Conservation (phyloP, 2,329 filamentous ascomycete genomes). For the Meredithiella fracta region DNA sequence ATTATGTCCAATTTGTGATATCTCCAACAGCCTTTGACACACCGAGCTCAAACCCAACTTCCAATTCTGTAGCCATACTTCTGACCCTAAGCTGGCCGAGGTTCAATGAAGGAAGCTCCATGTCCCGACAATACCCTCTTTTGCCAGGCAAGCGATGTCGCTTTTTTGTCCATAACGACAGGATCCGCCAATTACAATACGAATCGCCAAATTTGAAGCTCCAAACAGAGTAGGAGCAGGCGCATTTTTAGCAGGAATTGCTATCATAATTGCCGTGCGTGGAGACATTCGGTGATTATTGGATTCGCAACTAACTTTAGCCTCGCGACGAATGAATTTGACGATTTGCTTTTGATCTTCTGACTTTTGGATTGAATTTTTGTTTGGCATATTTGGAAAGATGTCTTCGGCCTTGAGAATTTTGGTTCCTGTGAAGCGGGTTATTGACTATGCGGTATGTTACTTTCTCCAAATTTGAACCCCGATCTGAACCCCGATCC, state of each 20-base stretch:
- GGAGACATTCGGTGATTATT: too few species aligned
- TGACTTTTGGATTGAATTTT: neutral
- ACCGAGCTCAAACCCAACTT: neutral
- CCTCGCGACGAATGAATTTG: neutral
- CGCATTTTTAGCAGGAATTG: neutral
- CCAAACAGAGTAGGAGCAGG: neutral
- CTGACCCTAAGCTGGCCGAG: constrained; percentile 7
- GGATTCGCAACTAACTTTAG: neutral
- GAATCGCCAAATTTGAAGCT: constrained; percentile 1
- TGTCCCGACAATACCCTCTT: constrained; percentile 9
- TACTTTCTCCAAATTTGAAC: neutral
- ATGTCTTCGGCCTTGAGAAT: constrained; percentile 52
- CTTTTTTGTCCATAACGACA: constrained; percentile 13
- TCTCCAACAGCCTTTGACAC: too few species aligned
- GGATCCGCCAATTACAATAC: neutral
- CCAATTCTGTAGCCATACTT: constrained; percentile 6
- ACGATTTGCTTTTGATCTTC: neutral
- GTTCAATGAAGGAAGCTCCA: constrained; percentile 3
- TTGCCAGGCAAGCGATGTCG: constrained; percentile 12
- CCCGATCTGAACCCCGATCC: neutral
- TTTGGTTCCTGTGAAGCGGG: constrained; percentile 66
- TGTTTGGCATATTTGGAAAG: constrained; percentile 11
- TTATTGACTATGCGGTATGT: constrained; percentile 72
- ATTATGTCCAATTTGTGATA: too few species aligned
- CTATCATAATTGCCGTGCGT: neutral